Percentiles rank a stretch among this genome's conserved stretches.
Evolutionary conservation across 768 basidiomycete genomes (phyloP).

Genomic region (Ephemerocybe angulata): DNA sequence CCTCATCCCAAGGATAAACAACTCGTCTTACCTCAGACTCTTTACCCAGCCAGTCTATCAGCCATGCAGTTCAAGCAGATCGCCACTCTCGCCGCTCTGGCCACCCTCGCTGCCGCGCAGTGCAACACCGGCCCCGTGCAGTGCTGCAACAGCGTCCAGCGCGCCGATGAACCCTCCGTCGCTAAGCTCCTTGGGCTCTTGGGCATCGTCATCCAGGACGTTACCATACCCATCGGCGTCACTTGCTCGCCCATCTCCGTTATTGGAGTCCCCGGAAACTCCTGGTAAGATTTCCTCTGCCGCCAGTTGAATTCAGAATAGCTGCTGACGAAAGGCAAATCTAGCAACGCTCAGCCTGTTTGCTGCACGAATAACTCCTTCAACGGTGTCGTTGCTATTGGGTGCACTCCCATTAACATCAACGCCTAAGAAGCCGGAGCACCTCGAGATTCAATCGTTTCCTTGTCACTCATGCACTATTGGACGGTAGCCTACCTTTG

Average conservation of each 20-base stretch:
- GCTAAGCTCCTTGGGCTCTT: conserved; percentile 13
- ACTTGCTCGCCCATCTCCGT: conserved; percentile 16
- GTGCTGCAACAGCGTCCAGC: conserved; percentile 21
- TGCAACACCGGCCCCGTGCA: conserved; percentile 27
- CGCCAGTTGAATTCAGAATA: neutral
- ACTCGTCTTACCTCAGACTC: too few species aligned
- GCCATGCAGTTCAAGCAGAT: conserved; percentile 8
- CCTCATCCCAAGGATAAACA: too few species aligned
- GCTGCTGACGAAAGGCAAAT: neutral
- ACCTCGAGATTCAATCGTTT: too few species aligned
- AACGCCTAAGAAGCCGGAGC: conserved; percentile 21
- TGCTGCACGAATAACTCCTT: conserved; percentile 28
- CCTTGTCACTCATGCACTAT: too few species aligned
- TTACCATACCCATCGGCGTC: conserved; percentile 11
- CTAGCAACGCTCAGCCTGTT: neutral
- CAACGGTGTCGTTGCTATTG: conserved; percentile 25
- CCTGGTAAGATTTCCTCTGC: conserved; percentile 2
- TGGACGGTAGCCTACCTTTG: too few species aligned
- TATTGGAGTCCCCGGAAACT: conserved; percentile 19
- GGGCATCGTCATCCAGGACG: conserved; percentile 9
- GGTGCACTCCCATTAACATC: conserved; percentile 29
- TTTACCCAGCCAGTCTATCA: conserved; percentile 6
- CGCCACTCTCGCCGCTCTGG: conserved; percentile 5
- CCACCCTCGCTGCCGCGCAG: conserved; percentile 11
- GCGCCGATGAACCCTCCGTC: neutral